Evolutionary conservation across 2,329 filamentous ascomycete genomes (phyloP).

Genomic region (Karstenula rhodostoma): DNA sequence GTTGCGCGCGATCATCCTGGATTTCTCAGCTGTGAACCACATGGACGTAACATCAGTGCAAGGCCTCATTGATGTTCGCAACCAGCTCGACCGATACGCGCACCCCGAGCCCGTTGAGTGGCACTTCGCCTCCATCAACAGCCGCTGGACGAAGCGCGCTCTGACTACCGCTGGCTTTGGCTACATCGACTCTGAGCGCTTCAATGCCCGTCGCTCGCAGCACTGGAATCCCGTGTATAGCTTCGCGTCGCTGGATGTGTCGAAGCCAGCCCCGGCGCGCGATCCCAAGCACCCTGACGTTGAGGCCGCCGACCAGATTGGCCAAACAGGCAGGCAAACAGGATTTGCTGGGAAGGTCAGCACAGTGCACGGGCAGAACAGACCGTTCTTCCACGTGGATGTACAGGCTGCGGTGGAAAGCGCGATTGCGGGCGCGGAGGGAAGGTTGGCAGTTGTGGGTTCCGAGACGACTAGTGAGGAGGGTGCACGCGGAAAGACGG

Average conservation of each 20-base stretch:
- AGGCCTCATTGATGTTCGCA: constrained; percentile 90
- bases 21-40: constrained; percentile 93
- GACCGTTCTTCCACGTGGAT: constrained; percentile 94
- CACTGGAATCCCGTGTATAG: constrained; percentile 95
- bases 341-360: constrained; percentile 57
- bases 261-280: constrained; percentile 65
- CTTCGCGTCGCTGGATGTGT: constrained; percentile 84
- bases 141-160: constrained; percentile 92
- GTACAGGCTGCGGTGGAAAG: constrained; percentile 87
- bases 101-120: constrained; percentile 85
- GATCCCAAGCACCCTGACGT: constrained; percentile 58
- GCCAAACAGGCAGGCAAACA: constrained; percentile 21
- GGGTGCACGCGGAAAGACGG: constrained; percentile 11
- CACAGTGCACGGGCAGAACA: constrained; percentile 83
- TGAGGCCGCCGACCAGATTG: constrained; percentile 35
- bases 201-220: constrained; percentile 58
- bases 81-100: constrained; percentile 88
- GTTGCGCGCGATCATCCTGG: constrained; percentile 88
- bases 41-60: constrained; percentile 94
- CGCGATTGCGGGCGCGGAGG: constrained; percentile 79
- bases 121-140: constrained; percentile 95
- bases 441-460: constrained; percentile 22
- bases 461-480: constrained; percentile 12
- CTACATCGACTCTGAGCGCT: constrained; percentile 63
- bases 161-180: constrained; percentile 89